These are phyloP conservation scores for Ziziphus jujuba DNA, from an alignment of 306 rosid species.

Conservation along the genomic window DNA sequence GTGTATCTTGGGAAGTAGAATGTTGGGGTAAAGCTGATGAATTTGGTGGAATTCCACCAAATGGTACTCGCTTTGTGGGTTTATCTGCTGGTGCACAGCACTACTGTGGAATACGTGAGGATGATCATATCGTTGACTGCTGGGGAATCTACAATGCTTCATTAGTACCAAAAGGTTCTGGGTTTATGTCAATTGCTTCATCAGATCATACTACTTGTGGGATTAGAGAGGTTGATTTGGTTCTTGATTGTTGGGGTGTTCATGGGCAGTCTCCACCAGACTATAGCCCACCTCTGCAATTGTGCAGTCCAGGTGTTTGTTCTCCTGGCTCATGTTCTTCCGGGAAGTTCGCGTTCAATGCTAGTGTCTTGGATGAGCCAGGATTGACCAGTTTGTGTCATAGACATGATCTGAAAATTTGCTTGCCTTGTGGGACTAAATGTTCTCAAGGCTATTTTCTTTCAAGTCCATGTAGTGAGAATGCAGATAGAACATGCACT, in stretches of 20 bases:
- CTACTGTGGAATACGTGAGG: slow-evolving; percentile 64
- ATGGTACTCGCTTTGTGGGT: slow-evolving; percentile 24
- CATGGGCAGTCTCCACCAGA: slow-evolving; percentile 34
- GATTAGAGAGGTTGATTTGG: slow-evolving; percentile 68
- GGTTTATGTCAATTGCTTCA: slow-evolving; percentile 71
- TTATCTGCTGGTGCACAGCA: slow-evolving; percentile 59
- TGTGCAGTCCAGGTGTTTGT: slow-evolving; percentile 77
- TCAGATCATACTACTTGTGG: slow-evolving; percentile 72
- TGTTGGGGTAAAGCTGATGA: slow-evolving; percentile 67
- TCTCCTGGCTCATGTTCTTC: slow-evolving; percentile 37
- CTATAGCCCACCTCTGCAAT: slow-evolving; percentile 69
- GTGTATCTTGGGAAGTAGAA: slow-evolving; percentile 38
- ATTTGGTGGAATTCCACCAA: slow-evolving; percentile 24
- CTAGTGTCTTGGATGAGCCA: slow-evolving; percentile 49
- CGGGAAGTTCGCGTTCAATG: slow-evolving; percentile 65
- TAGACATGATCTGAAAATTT: slow-evolving; percentile 54
- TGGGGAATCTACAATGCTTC: slow-evolving; percentile 69
- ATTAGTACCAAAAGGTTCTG: slow-evolving; percentile 47
- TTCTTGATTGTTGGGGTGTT: slow-evolving; percentile 75
- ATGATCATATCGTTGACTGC: slow-evolving; percentile 61
- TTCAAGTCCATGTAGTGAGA: slow-evolving; percentile 61
- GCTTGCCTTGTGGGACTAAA: slow-evolving; percentile 70
- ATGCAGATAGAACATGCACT: slow-evolving; percentile 62
- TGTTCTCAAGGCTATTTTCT: slow-evolving; percentile 71
- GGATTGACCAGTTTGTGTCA: slow-evolving; percentile 62